Evolutionary conservation across 2,329 filamentous ascomycete genomes (phyloP), one percentile per base, ranked within the genome.

Genomic region (Mycosphaerella sp.): DNA sequence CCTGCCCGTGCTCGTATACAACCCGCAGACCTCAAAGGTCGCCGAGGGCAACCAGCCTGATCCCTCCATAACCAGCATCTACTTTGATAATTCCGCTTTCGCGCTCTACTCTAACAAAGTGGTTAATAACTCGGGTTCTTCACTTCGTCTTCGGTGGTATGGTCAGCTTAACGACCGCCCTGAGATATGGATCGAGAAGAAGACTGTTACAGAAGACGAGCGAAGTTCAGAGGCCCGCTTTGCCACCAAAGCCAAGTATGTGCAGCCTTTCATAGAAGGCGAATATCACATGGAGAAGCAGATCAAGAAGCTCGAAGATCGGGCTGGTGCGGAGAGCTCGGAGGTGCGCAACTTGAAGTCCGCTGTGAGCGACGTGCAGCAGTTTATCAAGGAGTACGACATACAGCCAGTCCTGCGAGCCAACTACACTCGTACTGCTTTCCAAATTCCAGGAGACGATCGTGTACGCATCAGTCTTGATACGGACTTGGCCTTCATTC

Each of bases 271-370:
- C 71, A 80, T 98, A 47, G 82, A 87, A 45, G 89, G 86, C 43
- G 80, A 93, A 58, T 95, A 96, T 70, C 83, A 86, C 63, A 87
- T 95, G 81, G 91, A 96, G 68, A 96, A 95, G 77, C 85, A 81
- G 49, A 75, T 95, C 25, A 77, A 86, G 62, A 95, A 95, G 73
- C 86, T 97, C 77, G 72, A 79, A 60, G 85, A 89, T 70, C 80
- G 87, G 39, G 81, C 86, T 58, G 85, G 85, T 48, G 80, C 82
- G 53, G 78, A 82, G 44, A 75, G 78, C 36, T 77, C 82, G 43
- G 79, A 86, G 58, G 79, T 88, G 28, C 79, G 85, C 46, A 73
- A 77, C 18, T 84, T 94, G 65, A 85, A 85, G 68, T 75, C 76
- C 32, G 85, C 86, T 2, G 86, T 91, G 13, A 75, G 82, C 41